Base-by-base conservation (phyloP, 2,329 filamentous ascomycete genomes). In the Cephalotrichum gorgonifer region DNA sequence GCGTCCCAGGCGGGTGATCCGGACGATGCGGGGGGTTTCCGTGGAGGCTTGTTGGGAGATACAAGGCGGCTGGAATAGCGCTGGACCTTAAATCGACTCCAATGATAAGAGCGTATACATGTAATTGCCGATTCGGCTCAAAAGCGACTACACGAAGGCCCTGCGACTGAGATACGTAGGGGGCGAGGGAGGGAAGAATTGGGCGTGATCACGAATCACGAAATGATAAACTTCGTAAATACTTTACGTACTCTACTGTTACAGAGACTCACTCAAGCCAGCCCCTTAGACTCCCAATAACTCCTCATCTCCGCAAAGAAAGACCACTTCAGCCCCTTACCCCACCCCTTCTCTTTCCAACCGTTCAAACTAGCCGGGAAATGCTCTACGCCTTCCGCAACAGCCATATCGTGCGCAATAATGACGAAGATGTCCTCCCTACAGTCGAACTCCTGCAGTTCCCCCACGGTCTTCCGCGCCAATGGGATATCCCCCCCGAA, bases 391-490 rank as follows among this genome's bases (percentile, higher is more conserved):
- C 45, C 50, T 5, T 52, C 54, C 4, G 39, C 12, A 1, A 60
- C 45, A 3, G 56, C 51, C 2, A 45, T 30, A 23, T 62, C 59
- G 38, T 63, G 59, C 17, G 59, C 58, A 3, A 57, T 50, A 14
- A 58, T 45, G 3, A 58, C 52, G 22, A 59, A 55, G 1, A 62
- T 45, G 14, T 60, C 52, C 1, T 56, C 54, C 6, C 53, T 25
- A 8, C 53, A 55, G 49, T 63, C 58, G 4, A 56, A 38, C 25
- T 54, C 49, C 30, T 55, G 47, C 11, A 59, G 28, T 28, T 43
- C 48, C 5, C 46, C 44, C 8, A 52, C 48, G 1, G 45, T 50
- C 27, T 48, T 47, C n/a, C 50, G 50, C 11, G 54, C 55, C 23
- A 57, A 46, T 3, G 55, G 55, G 22, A 58, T 49, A 23, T 58